Evolutionary conservation across 2,329 filamentous ascomycete species (phyloP), one percentile per base, ranked within the genome.

Genomic region (Lithohypha guttulata): DNA sequence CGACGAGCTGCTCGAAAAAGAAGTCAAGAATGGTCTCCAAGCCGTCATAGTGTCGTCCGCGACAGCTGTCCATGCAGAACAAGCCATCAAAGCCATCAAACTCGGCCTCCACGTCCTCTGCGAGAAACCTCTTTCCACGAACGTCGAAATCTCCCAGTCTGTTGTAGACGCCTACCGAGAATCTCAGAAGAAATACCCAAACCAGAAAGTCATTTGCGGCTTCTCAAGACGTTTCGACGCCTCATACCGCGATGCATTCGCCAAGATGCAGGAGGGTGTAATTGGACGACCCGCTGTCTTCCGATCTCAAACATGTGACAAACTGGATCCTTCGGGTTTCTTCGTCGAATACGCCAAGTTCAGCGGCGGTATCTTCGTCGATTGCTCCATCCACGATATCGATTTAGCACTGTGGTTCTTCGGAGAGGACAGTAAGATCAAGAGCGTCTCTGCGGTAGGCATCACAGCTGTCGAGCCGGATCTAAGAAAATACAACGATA

Each of bases 381-480:
- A 82, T 62, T 79, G 74, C 60, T 75, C 72, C 36, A 75, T 82
- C 52, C 79, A 82, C 61, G 79, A 82, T 50, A 81, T 82, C 49
- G 75, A 79, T 45, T 66, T 80, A 2, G 65, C 73, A 0, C 61
- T 79, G 2, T 79, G 75, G 74, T 79, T 73, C 61, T 76, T 78
- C 51, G 72, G 71, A 7, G 58, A 69, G 32, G 64, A 71, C 32
- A 63, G 60, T 27, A 56, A 63, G 10, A 64, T 76, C 46, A 78
- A 77, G 57, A 68, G 62, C 33, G 70, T 75, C 6, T 63, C 64
- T 0, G 71, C 73, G 0, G 58, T 70, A 2, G 75, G 75, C 7
- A 71, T 76, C 47, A 74, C 69, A 2, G 73, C 74, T 2, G 69
- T 78, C 2, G 66, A 75, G 48, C 72, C 73, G 0, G 74, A 68